Conservation (phyloP, 2,329 filamentous ascomycete species). For the Fusarium guadeloupense region DNA sequence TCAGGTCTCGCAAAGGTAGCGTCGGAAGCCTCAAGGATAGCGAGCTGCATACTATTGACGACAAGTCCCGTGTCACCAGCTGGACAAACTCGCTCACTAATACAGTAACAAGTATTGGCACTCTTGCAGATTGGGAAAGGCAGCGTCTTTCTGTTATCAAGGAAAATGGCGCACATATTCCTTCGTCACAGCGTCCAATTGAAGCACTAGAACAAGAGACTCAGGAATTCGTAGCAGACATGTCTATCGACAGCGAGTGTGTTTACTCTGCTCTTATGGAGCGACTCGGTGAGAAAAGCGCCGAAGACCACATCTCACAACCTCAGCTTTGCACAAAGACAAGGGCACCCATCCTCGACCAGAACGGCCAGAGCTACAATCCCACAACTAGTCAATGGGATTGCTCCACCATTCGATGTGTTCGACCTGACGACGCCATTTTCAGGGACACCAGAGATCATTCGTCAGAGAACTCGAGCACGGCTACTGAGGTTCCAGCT, state of each 20-base stretch:
- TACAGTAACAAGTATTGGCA: slow-evolving; percentile 58
- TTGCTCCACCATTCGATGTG: slow-evolving; percentile 47
- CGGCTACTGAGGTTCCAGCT: slow-evolving; percentile 3
- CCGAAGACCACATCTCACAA: neutral
- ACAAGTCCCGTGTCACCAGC: slow-evolving; percentile 74
- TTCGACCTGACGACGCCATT: slow-evolving; percentile 48
- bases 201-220: slow-evolving; percentile 14
- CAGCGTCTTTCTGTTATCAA: slow-evolving; percentile 72
- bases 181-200: slow-evolving; percentile 50
- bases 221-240: slow-evolving; percentile 36
- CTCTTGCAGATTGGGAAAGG: slow-evolving; percentile 56
- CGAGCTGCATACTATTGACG: slow-evolving; percentile 53
- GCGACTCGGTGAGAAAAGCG: slow-evolving; percentile 54
- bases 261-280: slow-evolving; percentile 73
- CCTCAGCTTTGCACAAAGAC: neutral
- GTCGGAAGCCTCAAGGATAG: slow-evolving; percentile 59
- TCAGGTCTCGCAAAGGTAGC: slow-evolving; percentile 64
- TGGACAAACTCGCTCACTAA: slow-evolving; percentile 73
- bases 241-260: slow-evolving; percentile 62
- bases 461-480: neutral
- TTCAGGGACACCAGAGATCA: slow-evolving; percentile 36
- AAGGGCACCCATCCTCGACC: neutral
- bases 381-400: slow-evolving; percentile 28
- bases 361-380: neutral
- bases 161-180: slow-evolving; percentile 57